phyloP scores from a whole-genome alignment of 2,329 filamentous ascomycete genomes.

The Trichoderma atrobrunneum region DNA sequence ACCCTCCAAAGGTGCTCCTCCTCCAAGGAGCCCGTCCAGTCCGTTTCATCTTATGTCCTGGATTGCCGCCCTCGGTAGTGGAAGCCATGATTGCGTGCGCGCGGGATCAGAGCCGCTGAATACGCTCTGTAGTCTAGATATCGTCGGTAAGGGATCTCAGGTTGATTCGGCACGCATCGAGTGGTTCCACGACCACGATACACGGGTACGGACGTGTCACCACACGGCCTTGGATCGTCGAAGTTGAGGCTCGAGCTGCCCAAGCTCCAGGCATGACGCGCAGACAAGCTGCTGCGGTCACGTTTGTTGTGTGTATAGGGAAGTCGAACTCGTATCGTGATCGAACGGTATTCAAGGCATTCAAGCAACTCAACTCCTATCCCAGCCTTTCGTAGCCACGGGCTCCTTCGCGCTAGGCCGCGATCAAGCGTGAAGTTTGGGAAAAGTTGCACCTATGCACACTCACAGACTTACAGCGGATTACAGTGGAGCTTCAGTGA shows the following conservation, averaged over 20 bases:
- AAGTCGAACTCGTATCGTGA: neutral
- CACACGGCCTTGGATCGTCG: neutral
- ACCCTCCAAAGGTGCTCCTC: neutral
- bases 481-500: slow-evolving; percentile 6
- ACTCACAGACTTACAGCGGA: neutral
- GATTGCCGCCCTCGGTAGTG: neutral
- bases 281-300: neutral
- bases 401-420: neutral
- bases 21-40: slow-evolving; percentile 14
- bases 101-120: neutral
- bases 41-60: slow-evolving; percentile 18
- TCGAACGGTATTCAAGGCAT: neutral
- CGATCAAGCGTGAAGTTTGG: neutral
- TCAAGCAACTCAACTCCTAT: neutral
- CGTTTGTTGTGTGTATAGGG: neutral
- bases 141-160: neutral
- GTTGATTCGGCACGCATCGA: neutral
- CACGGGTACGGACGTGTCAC: neutral
- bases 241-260: neutral
- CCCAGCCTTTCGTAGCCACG: neutral
- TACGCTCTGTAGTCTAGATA: neutral
- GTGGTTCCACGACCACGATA: neutral
- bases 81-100: neutral
- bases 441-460: neutral
- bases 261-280: slow-evolving; percentile 1